Base-by-base conservation (phyloP, 345 rosid species). In the Brassica nigra region DNA sequence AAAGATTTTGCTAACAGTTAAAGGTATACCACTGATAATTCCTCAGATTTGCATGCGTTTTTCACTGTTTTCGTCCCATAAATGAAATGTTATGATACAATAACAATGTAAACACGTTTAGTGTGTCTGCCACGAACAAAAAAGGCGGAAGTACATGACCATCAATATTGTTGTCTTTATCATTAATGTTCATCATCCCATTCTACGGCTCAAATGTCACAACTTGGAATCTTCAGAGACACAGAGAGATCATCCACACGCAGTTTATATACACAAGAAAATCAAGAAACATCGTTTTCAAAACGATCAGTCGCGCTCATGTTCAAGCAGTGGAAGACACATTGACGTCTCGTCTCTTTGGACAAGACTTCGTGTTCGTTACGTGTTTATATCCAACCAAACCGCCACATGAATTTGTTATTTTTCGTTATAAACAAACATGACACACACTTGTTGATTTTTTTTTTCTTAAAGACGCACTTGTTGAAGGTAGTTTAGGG, bases 51-150 rank as follows among this genome's bases (percentile, higher is more conserved):
- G 68, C 63, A 42, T 71, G 61, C n/a, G 57, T n/a, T 66, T 55
- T 73, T 42, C 68, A 73, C 77, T 9, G 20, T 66, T 42, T 42
- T 30, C 77, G 5, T 73, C 72, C 44, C 30, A 61, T 59, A 58
- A 15, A 39, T 70, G 16, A 54, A 36, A 44, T 1, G 14, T 18
- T 69, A 66, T 36, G 66, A 5, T 20, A 54, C 33, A 66, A 23
- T 58, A 30, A 74, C 27, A 15, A 68, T 68, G 62, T 30, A 69
- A 69, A 58, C 76, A 73, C 4, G 78, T 62, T 80, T 68, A 36
- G 49, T 74, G 14, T 80, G 83, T 80, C 79, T 74, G 83, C 83
- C 83, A 74, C 79, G 69, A 37, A 74, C 44, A 52, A 54, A 68
- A 74, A 61, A 18, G 3, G 36, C 12, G 18, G 36, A 74, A 68